Base-by-base conservation (phyloP, 1,139 yeast genomes). In the Saccharomyces hybrid region DNA sequence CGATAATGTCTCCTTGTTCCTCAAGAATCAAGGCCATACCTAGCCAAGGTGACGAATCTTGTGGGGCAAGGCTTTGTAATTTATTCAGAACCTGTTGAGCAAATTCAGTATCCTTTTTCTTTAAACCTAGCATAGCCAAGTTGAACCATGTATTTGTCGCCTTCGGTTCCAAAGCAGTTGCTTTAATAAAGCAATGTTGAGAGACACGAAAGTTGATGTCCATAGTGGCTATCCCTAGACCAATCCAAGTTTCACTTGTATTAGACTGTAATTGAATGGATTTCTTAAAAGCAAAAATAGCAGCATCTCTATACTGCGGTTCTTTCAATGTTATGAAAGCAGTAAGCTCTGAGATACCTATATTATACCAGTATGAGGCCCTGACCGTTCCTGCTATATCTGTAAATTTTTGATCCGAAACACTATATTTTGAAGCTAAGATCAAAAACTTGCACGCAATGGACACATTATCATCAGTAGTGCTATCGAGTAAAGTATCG, bases 131-230 rank as follows among this genome's bases (percentile, higher is more conserved):
- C 5, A 87, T 79, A 0, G 96, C 97, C 56, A 93, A 73, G 61
- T 89, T 88, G 16, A 84, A 79, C 97, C 97, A 93, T 5, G 85
- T 79, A 25, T 73, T 73, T 1, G 85, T 80, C 59, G 88, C 88
- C 55, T 82, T 80, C 3, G 87, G 80, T 53, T 87, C 85, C 48
- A 89, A 71, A 0, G 88, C 77, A 2, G 84, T 73, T 0, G 97
- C 93, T 59, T 88, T 85, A 61, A 95, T 87, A 63, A 87, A 88
- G 67, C 97, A 89, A 70, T 93, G 99, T 68, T 93, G 99, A 0
- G 97, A 77, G 6, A 89, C 86, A 52, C 79, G 79, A 0, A 93
- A 84, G 61, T 83, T 85, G 4, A 74, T 68, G 1, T 81, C 72
- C 50, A 84, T 76, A 0, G 84, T 73, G 0, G 88, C 84, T 59